A percentile compares a stretch with the other conserved stretches of the same genome.
Evolutionary conservation across 441 rosid species (phyloP).

Genomic region (Dalechampia spathulata): DNA sequence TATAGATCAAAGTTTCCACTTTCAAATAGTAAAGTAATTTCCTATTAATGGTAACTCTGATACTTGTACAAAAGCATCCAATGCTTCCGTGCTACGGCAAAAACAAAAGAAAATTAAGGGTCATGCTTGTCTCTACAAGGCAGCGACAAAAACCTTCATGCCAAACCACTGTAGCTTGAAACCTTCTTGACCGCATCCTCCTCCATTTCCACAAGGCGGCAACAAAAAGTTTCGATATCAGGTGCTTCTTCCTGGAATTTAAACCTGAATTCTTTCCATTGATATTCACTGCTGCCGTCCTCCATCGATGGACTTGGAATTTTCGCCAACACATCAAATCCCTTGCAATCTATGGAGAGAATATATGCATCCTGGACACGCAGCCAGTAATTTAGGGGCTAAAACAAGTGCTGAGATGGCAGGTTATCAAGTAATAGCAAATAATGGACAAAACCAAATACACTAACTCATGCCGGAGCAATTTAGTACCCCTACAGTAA

Average conservation of each 20-base stretch:
- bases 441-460: no score
- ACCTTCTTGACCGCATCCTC: constrained; percentile 68
- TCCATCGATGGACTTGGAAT: constrained; percentile 39
- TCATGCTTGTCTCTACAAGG: no score
- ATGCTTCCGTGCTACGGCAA: no score
- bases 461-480: no score
- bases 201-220: constrained; percentile 74
- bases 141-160: no score
- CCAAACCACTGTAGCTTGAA: constrained; percentile 66
- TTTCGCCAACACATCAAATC: constrained; percentile 73
- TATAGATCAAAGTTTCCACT: no score
- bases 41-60: no score
- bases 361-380: constrained; percentile 62
- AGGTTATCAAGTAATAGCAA: no score
- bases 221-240: constrained; percentile 63
- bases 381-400: background rate
- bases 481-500: no score
- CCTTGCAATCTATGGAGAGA: constrained; percentile 64
- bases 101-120: no score
- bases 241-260: constrained; percentile 59
- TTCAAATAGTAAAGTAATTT: no score
- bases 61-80: no score
- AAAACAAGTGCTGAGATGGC: background rate
- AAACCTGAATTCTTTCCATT: constrained; percentile 79
- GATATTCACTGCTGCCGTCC: constrained; percentile 39